Evolutionary conservation across 306 rosid species (phyloP).

Genomic region (Amphicarpaea edgeworthii): DNA sequence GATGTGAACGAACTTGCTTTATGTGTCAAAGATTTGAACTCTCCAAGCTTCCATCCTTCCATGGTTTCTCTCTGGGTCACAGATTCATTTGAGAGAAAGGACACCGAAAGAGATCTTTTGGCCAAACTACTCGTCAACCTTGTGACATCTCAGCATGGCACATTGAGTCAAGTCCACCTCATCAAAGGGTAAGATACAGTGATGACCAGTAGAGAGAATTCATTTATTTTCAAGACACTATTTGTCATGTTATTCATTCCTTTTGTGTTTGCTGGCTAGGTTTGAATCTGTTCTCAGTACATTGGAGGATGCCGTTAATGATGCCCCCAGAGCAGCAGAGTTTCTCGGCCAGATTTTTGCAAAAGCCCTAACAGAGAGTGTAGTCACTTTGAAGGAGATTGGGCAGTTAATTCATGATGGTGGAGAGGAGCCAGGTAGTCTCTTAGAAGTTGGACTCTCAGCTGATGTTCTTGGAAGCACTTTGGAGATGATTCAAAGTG

Average conservation of each 20-base stretch:
- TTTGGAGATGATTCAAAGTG: conserved; percentile 67
- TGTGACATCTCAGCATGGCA: conserved; percentile 60
- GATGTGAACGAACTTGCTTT: conserved; percentile 77
- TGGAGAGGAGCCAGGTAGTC: conserved; percentile 81
- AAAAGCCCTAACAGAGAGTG: conserved; percentile 55
- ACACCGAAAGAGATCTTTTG: conserved; percentile 71
- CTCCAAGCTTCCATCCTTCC: conserved; percentile 84
- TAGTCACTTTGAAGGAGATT: conserved; percentile 66
- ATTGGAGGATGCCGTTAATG: conserved; percentile 86
- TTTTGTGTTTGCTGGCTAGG: conserved; percentile 51
- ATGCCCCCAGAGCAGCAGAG: conserved; percentile 90
- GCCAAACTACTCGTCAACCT: conserved; percentile 79
- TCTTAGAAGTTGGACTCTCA: conserved; percentile 72
- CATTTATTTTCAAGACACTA: neutral
- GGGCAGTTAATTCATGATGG: conserved; percentile 66
- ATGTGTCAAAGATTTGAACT: conserved; percentile 77
- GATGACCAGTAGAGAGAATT: conserved; percentile 1
- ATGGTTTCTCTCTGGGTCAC: conserved; percentile 85
- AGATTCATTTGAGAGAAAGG: conserved; percentile 89
- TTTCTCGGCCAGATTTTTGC: conserved; percentile 79
- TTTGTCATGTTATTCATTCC: conserved; percentile 6
- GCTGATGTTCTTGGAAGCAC: conserved; percentile 78
- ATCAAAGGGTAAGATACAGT: conserved; percentile 69
- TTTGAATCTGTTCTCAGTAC: conserved; percentile 67
- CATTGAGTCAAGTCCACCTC: conserved; percentile 66